Evolutionary conservation across 2,329 filamentous ascomycete species (phyloP), one percentile per base, ranked within the genome.

Genomic region (Massarina eburnea): DNA sequence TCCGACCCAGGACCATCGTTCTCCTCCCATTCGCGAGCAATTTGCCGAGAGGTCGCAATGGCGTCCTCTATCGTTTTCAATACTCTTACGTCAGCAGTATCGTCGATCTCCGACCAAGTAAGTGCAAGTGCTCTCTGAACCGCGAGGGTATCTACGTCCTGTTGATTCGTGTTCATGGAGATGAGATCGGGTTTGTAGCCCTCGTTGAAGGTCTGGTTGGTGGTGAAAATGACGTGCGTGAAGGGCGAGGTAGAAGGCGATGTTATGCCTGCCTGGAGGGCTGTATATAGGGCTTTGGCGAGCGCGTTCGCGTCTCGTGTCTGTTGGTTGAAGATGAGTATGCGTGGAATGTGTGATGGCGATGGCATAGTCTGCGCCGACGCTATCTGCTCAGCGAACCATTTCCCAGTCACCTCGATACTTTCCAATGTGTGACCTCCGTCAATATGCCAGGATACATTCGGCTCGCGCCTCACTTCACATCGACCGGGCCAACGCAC

Each of bases 281-380:
- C 82, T 8, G 74, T 65, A 45, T 90, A 76, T 1, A 96, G 74
- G 0, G 78, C 78, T 24, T 71, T 72, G 2, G 92, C 80, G 1
- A 95, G 77, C 14, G 80, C 75, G 3, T 75, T 72, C 4, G 88
- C 88, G 61, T 96, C 85, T 24, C 91, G 82, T 8, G 89, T 90
- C 64, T 96, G 90, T 70, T 96, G 92, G 70, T 96, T 96, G 77
- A 97, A 97, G 38, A 97, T 79, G 36, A 97, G 73, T 46, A 86
- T 76, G 0, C 89, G 75, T 5, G 73, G 62, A 8, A 51, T 43
- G 17, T 49, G 44, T 4, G 53, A 43, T 18, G 43, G 41, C 55
- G 49, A 52, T n/a, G 47, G 47, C 6, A 68, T 58, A 4, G 68
- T 61, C 9, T 68, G 66, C 35, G 70, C 67, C 14, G 67, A 58